Evolutionary conservation across 176 grass and related monocot genomes (phyloP).

Genomic region (Phragmites australis): DNA sequence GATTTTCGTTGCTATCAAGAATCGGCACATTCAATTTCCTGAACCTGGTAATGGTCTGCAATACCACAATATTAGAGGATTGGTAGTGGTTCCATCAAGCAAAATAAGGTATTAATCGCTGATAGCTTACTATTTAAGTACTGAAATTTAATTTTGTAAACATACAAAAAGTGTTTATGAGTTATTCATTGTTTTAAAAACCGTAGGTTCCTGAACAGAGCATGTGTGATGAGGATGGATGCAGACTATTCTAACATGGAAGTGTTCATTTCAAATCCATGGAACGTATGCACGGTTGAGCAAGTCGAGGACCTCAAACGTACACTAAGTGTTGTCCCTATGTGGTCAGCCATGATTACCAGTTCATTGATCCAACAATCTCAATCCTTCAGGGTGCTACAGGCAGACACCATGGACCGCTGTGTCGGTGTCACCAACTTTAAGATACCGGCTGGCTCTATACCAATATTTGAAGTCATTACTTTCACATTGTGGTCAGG

Average conservation of each 20-base stretch:
- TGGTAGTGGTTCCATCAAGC: not conserved
- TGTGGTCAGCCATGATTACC: conserved; percentile 41
- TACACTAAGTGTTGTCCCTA: conserved; percentile 26
- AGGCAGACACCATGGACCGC: conserved; percentile 40
- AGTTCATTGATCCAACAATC: conserved; percentile 10
- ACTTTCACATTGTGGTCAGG: conserved; percentile 42
- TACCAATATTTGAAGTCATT: conserved; percentile 31
- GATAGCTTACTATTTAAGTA: not conserved
- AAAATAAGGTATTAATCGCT: conserved; percentile 12
- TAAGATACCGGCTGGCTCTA: conserved; percentile 28
- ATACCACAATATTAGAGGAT: not conserved
- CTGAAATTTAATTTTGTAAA: not conserved
- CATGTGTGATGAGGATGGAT: conserved; percentile 26
- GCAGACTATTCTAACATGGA: not conserved
- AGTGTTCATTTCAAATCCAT: not conserved
- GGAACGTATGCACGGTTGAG: conserved; percentile 30
- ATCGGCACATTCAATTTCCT: conserved; percentile 11
- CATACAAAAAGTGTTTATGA: not conserved
- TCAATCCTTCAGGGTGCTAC: conserved; percentile 36
- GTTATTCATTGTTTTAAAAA: not conserved
- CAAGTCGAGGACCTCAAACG: conserved; percentile 41
- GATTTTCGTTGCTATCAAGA: not conserved
- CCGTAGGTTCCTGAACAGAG: conserved; percentile 37
- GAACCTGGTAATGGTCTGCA: not conserved
- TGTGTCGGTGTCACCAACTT: conserved; percentile 16